Conservation (phyloP, 108 stramenopile genomes). For the Nitzschia palea region DNA sequence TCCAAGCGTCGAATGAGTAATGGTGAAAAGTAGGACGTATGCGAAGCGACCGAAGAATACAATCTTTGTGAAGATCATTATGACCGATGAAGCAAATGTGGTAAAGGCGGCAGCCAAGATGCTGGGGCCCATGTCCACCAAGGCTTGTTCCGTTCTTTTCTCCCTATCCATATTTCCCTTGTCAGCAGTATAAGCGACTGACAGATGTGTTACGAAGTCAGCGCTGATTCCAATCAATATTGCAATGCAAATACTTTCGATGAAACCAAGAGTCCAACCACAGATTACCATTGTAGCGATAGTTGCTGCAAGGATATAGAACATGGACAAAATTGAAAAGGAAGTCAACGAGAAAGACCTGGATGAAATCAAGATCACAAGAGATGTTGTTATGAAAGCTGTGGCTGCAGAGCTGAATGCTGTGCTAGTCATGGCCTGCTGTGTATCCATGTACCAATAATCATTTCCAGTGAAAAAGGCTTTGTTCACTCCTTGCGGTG, state of each 20-base stretch:
- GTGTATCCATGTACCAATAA: conserved; percentile 59
- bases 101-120: conserved; percentile 51
- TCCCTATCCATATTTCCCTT: conserved; percentile 22
- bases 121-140: conserved; percentile 51
- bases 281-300: conserved; percentile 45
- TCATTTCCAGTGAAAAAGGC: conserved; percentile 25
- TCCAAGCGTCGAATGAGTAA: conserved; percentile 37
- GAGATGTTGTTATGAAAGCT: too few species aligned
- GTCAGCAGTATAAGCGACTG: conserved; percentile 40
- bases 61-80: conserved; percentile 43
- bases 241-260: conserved; percentile 49
- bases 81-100: conserved; percentile 31
- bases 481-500: conserved; percentile 32
- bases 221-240: conserved; percentile 52
- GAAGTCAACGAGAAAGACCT: conserved; percentile 41
- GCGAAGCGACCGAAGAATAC: conserved; percentile 48
- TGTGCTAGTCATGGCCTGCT: conserved; percentile 29
- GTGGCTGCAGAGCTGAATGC: conserved; percentile 36
- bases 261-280: conserved; percentile 54
- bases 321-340: conserved; percentile 38
- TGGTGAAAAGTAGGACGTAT: conserved; percentile 40
- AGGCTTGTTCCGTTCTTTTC: conserved; percentile 34
- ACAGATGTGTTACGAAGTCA: conserved; percentile 60
- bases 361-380: conserved; percentile 48
- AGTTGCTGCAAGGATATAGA: conserved; percentile 40